Evolutionary conservation across 2,329 filamentous ascomycete genomes (phyloP), one percentile per base, ranked within the genome.

Genomic region (Fusarium keratoplasticum): DNA sequence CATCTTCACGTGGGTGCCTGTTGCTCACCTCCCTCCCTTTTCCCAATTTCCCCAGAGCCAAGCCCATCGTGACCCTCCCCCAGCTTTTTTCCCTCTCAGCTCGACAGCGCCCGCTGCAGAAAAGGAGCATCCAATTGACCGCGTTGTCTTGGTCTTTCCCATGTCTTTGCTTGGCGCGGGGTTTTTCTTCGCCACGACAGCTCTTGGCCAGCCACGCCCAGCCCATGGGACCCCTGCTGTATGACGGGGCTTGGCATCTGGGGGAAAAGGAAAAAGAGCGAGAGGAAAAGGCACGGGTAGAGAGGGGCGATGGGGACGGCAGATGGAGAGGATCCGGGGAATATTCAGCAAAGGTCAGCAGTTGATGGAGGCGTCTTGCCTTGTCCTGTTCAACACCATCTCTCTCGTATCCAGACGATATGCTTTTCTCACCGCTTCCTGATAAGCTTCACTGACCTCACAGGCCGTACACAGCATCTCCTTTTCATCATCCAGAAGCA

Each of bases 141-240:
- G 18, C 27, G n/a, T 31, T 14, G 58, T 33, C 38, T 60, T 60
- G 35, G 55, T 14, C 25, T 25, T 40, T 59, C 25, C 27, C 20
- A 20, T 29, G 25, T 58, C 72, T 57, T 38, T 33, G 67, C 67
- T 73, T 73, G 71, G 71, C 71, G 71, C 68, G 64, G 71, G 70
- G 55, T 58, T 67, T 44, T 31, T 72, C 27, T 54, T 54, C 50
- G 50, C 50, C 50, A 54, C 50, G 50, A 31, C 31, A 35, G 40
- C 58, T 50, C 55, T 68, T 65, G 64, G 70, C 60, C 22, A 61
- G 60, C 60, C 42, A 62, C 42, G 27, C 22, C 18, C 18, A 33
- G 44, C 33, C 36, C 44, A 50, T 61, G 29, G 55, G 63, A 33
- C 36, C 64, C 64, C 33, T 38, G 66, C 22, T n/a, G 11, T 16